Base-by-base conservation (phyloP, 345 rosid species). In the Hypericum perforatum region DNA sequence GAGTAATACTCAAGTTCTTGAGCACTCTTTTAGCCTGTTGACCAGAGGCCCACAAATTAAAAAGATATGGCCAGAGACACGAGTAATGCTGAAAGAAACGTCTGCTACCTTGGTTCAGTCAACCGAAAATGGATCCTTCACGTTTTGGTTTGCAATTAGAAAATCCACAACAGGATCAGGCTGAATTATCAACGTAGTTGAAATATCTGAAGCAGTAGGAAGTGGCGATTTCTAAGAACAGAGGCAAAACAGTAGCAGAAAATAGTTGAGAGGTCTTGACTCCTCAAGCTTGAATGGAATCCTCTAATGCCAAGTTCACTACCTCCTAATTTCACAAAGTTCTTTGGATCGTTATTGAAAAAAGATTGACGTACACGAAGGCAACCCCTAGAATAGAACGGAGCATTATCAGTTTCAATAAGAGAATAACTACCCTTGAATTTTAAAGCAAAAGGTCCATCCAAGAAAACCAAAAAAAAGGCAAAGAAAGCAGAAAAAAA, bases 281-380 rank as follows among this genome's bases (percentile, higher is more conserved):
- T n/a, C n/a, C n/a, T n/a, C n/a, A 87, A 91, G 52, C 98, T 91
- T 0, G 95, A 79, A 64, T 91, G 95, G 48, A 84, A 81, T 6
- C 96, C 96, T 59, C 84, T 60, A 47, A 92, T 82, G 7, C 95
- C 98, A 9, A 87, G 57, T 37, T 84, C 92, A 60, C 89, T 85
- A 43, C 91, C 95, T 45, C 96, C 96, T 22, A 91, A 75, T 9
- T 68, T 79, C 13, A 76, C 79, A 69, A 81, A 85, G 45, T 85
- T 87, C 11, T 41, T 75, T 7, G 86, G 82, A 56, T 87, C 87
- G 47, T 84, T 78, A 41, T 78, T 87, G 64, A 91, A 91, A 60
- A 81, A 91, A 0, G 94, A 87, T 50, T 91, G 96, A 10, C 95
- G 82, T 38, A 87, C 98, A 59, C 87, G 88, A 29, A 91, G 88